Base-by-base conservation (phyloP, 2,329 filamentous ascomycete species). In the Alternaria panax region DNA sequence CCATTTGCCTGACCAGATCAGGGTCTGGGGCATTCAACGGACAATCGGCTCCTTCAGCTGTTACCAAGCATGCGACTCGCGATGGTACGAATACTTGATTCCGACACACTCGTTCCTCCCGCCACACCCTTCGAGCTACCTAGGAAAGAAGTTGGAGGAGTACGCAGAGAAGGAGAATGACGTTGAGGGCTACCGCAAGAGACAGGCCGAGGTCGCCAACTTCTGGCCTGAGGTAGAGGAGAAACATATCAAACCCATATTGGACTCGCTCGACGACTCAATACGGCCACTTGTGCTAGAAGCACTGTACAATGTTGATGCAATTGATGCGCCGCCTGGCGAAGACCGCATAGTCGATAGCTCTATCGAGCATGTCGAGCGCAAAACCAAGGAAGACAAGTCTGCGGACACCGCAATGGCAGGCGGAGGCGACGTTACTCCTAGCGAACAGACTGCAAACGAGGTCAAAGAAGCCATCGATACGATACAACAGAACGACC, bases 61-160 rank as follows among this genome's bases (percentile, higher is more conserved):
- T 79, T 99, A 99, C 79, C 91, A 96, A 75, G 87, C 92, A 56
- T 97, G 94, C 79, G 95, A 99, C 79, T 97, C 93, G 25, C 86
- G 95, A 68, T 96, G 93, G 85, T 99, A 99, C 80, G 95, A 99
- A 81, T 99, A 99, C 75, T 83, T 99, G 52, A 92, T 99, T 78
- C 95, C 95, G 2, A 95, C 91, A 41, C 93, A 98, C 79, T 92
- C 91, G 57, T 91, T 99, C 68, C 81, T 99, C 30, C 95, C 95
- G 20, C 95, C 95, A 0, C 93, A 98, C 75, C 93, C 93, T 0
- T 89, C 90, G 63, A 96, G 92, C 62, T 97, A 87, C 75, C 79
- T 99, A 34, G 93, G 92, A 8, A 91, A 90, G 79, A 92, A 92
- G 74, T 82, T 96, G n/a, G 85, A 87, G n/a, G 88, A 94, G 70